phyloP scores from a whole-genome alignment of 129 eudicot species.

The Ambrosia artemisiifolia region DNA sequence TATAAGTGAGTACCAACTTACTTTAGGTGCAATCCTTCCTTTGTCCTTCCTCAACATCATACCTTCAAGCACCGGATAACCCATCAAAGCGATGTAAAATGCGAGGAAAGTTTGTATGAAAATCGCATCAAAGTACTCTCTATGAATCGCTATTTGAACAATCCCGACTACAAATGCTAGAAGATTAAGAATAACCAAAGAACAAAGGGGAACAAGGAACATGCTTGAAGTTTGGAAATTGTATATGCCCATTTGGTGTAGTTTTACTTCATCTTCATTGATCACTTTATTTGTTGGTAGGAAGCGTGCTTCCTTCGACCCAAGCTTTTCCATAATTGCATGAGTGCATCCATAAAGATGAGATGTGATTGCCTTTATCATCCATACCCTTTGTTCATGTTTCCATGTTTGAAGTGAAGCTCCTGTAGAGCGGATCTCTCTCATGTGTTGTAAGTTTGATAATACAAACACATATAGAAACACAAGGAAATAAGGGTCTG shows the following conservation, averaged over 20 bases:
- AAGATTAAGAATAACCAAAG: constrained; percentile 5
- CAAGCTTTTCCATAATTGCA: constrained; percentile 7
- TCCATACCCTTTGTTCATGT: constrained; percentile 13
- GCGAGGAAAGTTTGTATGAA: neutral
- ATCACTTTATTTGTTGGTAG: constrained; percentile 6
- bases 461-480: constrained; percentile 4
- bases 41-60: constrained; percentile 5
- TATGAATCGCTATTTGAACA: neutral
- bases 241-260: constrained; percentile 9
- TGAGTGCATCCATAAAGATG: constrained; percentile 5
- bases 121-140: neutral
- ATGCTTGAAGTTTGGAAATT: constrained; percentile 8
- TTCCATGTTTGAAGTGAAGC: constrained; percentile 1
- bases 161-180: constrained; percentile 2
- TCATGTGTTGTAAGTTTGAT: constrained; percentile 7
- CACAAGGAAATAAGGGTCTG: neutral
- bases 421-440: constrained; percentile 2
- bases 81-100: constrained; percentile 1
- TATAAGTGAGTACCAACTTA: constrained; percentile 3
- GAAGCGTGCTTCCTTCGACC: neutral
- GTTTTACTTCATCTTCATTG: constrained; percentile 3
- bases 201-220: constrained; percentile 6
- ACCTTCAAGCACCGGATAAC: constrained; percentile 10
- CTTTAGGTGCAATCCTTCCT: neutral
- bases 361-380: constrained; percentile 3